A percentile compares a stretch with the other conserved stretches of the same genome.
Evolutionary conservation across 2,329 filamentous ascomycete species (phyloP).

Genomic region (Achaetomium macrosporum): DNA sequence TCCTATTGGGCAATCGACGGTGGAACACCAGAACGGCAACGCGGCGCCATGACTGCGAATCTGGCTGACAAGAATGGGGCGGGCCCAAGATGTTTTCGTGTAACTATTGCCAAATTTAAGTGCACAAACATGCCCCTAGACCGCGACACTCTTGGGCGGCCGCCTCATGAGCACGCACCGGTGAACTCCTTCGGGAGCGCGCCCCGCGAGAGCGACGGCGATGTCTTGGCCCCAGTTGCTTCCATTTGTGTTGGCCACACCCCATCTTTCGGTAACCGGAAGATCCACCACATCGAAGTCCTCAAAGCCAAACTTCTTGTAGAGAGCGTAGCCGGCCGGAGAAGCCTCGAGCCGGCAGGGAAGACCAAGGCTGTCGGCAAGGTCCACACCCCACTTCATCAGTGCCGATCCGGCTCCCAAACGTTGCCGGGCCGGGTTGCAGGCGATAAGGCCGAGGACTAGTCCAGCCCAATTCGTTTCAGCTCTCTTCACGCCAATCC

Average conservation of each 20-base stretch:
- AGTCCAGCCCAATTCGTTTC: background rate
- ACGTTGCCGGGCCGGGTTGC: constrained; percentile 20
- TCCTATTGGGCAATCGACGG: background rate
- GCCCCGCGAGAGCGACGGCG: constrained; percentile 21
- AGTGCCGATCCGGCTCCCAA: constrained; percentile 28
- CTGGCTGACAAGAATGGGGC: too few relatives aligned
- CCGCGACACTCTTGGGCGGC: constrained; percentile 5
- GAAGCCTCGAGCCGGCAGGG: constrained; percentile 27
- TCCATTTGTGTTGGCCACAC: constrained; percentile 12
- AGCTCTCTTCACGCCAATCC: background rate
- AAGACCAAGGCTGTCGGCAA: constrained; percentile 26
- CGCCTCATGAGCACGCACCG: constrained; percentile 28
- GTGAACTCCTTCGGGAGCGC: constrained; percentile 19
- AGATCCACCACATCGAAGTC: constrained; percentile 26
- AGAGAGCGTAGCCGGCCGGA: constrained; percentile 26
- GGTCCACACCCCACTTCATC: constrained; percentile 23
- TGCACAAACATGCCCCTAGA: background rate
- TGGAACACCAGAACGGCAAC: background rate
- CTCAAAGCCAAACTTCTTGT: constrained; percentile 26
- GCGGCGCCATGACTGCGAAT: too few relatives aligned
- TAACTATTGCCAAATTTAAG: too few relatives aligned
- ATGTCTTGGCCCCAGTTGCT: constrained; percentile 26
- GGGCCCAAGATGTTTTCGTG: too few relatives aligned
- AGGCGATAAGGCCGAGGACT: constrained; percentile 26
- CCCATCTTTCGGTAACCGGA: constrained; percentile 20